Evolutionary conservation across 768 basidiomycete genomes (phyloP), one percentile per base, ranked within the genome.

Genomic region (Lentinula boryana): DNA sequence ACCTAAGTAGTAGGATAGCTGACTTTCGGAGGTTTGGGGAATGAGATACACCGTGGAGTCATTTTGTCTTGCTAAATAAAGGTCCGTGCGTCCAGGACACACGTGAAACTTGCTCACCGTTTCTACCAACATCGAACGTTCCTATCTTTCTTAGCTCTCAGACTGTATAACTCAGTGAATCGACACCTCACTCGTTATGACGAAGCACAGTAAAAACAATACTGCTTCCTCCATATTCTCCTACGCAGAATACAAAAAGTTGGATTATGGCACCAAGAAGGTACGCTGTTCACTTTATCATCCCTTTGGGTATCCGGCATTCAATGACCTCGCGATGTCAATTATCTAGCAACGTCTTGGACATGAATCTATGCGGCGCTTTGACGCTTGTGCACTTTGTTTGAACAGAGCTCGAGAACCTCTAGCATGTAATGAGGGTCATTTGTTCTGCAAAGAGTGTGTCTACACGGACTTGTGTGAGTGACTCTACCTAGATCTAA

Each of bases 391-490:
- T 70, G 81, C 89, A 5, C 81, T 97, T 13, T 99, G 96, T 71
- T 77, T 97, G 38, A 86, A 91, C 58, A 80, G 82, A 44, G 95
- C 92, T 5, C 77, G 91, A 52, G 89, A 94, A 56, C 93, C 96
- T 0, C 77, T 95, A 36, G 83, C 88, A 10, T 98, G 97, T 68
- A 72, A 77, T 32, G 83, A 91, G 55, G 97, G 97, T 0, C 97
- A 98, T 73, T 66, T 98, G 23, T 98, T 94, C 71, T 99, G 97
- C 80, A 93, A 90, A 70, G 96, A 98, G 75, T 98, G 97, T 67
- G 88, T 89, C 27, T 85, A 95, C 62, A 84, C 88, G 1, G 92
- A 95, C 68, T 83, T 96, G 32, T 71, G 90, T 91, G 75, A 70
- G 88, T 76, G 57, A 21, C 50, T 33, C 6, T 58, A 32, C 12